Conservation (phyloP, 2,329 filamentous ascomycete genomes). For the Xylaria sp. region DNA sequence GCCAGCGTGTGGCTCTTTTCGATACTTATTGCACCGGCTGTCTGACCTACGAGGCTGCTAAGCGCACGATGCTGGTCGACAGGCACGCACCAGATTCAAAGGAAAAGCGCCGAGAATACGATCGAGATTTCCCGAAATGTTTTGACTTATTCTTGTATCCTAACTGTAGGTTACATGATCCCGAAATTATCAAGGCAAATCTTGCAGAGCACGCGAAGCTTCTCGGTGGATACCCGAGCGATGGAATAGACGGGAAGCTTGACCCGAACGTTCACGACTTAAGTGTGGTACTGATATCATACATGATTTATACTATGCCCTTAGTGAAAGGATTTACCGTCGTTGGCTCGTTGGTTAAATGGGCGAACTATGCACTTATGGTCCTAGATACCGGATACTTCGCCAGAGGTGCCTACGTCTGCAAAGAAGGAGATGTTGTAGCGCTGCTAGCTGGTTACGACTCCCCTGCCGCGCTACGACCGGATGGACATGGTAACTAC, state of each 20-base stretch:
- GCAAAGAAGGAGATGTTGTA: conserved; percentile 13
- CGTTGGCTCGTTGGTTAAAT: no score
- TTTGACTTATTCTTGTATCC: conserved; percentile 9
- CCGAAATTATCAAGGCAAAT: not conserved
- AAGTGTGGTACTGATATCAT: no score
- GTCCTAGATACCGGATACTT: conserved; percentile 9
- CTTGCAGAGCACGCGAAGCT: not conserved
- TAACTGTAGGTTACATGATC: not conserved
- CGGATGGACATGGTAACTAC: not conserved
- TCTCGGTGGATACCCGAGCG: not conserved
- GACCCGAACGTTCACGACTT: no score
- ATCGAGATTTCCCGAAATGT: not conserved
- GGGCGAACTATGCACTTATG: conserved; percentile 3
- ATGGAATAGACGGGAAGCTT: not conserved
- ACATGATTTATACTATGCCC: no score
- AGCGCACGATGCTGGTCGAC: not conserved
- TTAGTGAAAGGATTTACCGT: no score
- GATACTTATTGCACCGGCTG: not conserved
- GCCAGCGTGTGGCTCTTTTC: not conserved
- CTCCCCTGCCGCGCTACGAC: conserved; percentile 5
- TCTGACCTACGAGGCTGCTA: not conserved
- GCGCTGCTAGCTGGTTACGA: conserved; percentile 7
- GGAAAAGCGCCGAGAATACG: not conserved
- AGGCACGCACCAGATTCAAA: not conserved
- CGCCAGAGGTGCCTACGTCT: not conserved